Evolutionary conservation across 2,329 filamentous ascomycete species (phyloP).

Genomic region (Apiospora saccharicola): DNA sequence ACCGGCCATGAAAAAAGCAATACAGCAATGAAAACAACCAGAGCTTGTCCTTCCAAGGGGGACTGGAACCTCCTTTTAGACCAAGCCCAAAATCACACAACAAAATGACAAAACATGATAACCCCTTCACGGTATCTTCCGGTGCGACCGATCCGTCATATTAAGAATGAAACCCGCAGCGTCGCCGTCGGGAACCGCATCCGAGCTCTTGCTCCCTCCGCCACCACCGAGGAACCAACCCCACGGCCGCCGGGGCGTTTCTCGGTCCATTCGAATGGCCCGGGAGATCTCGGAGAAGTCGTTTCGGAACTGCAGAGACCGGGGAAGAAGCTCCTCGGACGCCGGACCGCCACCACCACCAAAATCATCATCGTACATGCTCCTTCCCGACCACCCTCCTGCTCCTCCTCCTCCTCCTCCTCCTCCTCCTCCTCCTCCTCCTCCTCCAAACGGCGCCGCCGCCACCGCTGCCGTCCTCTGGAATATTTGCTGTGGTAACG

Average conservation of each 20-base stretch:
- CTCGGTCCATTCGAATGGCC: neutral
- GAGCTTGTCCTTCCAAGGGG: neutral
- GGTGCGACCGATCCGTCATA: slow-evolving; percentile 6
- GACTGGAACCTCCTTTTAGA: neutral
- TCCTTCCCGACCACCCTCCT: neutral
- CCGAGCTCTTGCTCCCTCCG: neutral
- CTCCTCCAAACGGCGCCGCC: too few species aligned
- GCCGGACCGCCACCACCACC: too few species aligned
- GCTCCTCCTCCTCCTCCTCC: too few species aligned
- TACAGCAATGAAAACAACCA: slow-evolving; percentile 3
- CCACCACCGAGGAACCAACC: slow-evolving; percentile 2
- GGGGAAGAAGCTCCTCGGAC: neutral
- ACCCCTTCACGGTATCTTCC: neutral
- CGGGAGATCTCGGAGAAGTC: neutral
- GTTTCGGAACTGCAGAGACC: slow-evolving; percentile 3
- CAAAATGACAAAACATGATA: too few species aligned
- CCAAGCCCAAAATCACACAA: neutral
- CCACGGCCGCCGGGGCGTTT: neutral
- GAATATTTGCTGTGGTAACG: neutral
- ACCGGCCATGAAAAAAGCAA: neutral
- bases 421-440: too few species aligned
- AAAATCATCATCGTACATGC: neutral
- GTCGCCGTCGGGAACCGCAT: neutral
- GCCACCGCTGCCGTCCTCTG: neutral
- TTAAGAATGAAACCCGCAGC: slow-evolving; percentile 9